Percentiles rank a stretch among this genome's conserved stretches.
phyloP scores from a whole-genome alignment of 1,139 yeast species.

The Pichia kudriavzevii region DNA sequence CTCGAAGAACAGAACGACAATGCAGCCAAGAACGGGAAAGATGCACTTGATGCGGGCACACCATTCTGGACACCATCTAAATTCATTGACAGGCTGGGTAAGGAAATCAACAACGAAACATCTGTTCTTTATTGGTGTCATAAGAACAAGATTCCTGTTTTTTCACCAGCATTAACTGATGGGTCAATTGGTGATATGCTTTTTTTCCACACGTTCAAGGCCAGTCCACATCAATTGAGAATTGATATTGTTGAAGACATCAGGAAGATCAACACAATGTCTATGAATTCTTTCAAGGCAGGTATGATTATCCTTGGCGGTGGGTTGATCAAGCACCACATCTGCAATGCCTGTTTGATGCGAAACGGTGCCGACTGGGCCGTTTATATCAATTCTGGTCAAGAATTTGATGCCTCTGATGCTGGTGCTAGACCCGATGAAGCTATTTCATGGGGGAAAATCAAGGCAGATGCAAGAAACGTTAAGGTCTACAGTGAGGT shows the following conservation, averaged over 20 bases:
- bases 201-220: slow-evolving; percentile 93
- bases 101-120: slow-evolving; percentile 87
- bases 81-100: slow-evolving; percentile 86
- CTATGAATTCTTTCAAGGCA: slow-evolving; percentile 92
- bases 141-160: slow-evolving; percentile 89
- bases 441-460: slow-evolving; percentile 98
- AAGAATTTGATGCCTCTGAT: slow-evolving; percentile 97
- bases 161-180: slow-evolving; percentile 96
- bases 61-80: slow-evolving; percentile 87
- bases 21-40: slow-evolving; percentile 40
- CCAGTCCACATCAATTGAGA: slow-evolving; percentile 82
- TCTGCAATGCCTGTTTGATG: slow-evolving; percentile 96
- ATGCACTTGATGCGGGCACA: slow-evolving; percentile 54
- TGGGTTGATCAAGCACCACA: slow-evolving; percentile 93
- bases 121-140: slow-evolving; percentile 98
- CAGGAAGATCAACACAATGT: slow-evolving; percentile 80
- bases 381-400: slow-evolving; percentile 94
- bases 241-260: slow-evolving; percentile 92
- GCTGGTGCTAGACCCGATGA: slow-evolving; percentile 99
- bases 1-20: slow-evolving; percentile 80
- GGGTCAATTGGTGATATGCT: slow-evolving; percentile 99
- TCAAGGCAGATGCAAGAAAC: slow-evolving; percentile 84
- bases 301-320: slow-evolving; percentile 97
- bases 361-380: slow-evolving; percentile 99
- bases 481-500: slow-evolving; percentile 95